These are phyloP conservation scores for Microsporum canis DNA, from an alignment of 2,329 filamentous ascomycete species.

Conservation along the genomic window DNA sequence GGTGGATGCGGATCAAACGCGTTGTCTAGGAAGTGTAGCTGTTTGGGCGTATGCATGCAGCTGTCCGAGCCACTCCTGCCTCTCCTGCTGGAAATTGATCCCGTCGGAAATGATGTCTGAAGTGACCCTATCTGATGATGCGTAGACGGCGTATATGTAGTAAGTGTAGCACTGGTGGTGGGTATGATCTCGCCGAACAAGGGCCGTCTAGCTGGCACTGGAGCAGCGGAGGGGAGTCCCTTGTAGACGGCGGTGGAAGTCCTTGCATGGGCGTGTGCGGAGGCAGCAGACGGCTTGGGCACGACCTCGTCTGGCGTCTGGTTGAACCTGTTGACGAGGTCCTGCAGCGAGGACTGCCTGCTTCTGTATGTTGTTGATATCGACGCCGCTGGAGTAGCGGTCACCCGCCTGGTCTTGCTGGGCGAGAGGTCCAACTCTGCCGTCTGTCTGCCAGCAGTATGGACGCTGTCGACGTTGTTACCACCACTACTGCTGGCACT, in stretches of 20 bases:
- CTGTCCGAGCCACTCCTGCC: slow-evolving; percentile 60
- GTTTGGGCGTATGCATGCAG: slow-evolving; percentile 44
- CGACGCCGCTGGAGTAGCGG: slow-evolving; percentile 17
- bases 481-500: background rate
- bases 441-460: background rate
- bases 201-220: slow-evolving; percentile 40
- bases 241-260: background rate
- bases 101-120: slow-evolving; percentile 30
- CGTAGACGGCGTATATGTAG: background rate
- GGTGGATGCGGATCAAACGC: background rate
- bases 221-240: background rate
- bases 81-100: slow-evolving; percentile 29
- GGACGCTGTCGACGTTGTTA: background rate
- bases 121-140: background rate
- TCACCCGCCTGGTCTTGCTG: slow-evolving; percentile 1
- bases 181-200: slow-evolving; percentile 65
- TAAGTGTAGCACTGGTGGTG: slow-evolving; percentile 16
- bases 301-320: slow-evolving; percentile 43
- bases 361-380: slow-evolving; percentile 20
- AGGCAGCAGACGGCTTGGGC: slow-evolving; percentile 25
- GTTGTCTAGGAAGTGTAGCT: background rate
- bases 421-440: slow-evolving; percentile 8
- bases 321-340: slow-evolving; percentile 69
- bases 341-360: slow-evolving; percentile 61
- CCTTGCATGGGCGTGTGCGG: background rate